Evolutionary conservation across 2,329 filamentous ascomycete genomes (phyloP), one percentile per base, ranked within the genome.

Genomic region (Nothophaeocryptopus gaeumannii): DNA sequence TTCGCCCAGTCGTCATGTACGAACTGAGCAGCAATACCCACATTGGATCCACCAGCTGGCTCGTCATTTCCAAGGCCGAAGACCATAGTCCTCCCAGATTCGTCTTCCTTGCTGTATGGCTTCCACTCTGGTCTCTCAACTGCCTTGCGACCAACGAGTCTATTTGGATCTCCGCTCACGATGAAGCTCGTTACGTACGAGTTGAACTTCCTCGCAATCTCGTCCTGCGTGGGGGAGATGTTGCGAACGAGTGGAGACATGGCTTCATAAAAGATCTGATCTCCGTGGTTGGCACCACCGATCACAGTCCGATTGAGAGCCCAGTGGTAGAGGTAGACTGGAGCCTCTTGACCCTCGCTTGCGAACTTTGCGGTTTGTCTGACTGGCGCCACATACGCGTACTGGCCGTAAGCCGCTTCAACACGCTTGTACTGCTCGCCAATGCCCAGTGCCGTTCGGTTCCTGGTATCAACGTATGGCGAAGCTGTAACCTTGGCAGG

Each of bases 381-480:
- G 0, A 85, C 80, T 0, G 83, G 83, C 15, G 79, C 80, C 40
- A 84, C 78, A 60, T 85, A 85, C 0, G 81, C 82, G 60, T 82
- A 85, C 60, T 85, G 78, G 0, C 75, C 78, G 63, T 86, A 86
- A 0, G 80, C 80, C 8, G 79, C 78, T 58, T 82, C 78, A 2
- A 83, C 68, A 2, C 82, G 74, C 43, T 74, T 73, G 69, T 78
- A 85, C 62, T 84, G 79, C 5, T 70, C 55, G 1, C 80, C 80
- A n/a, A 75, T 67, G 29, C 69, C 67, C 8, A 62, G 69, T 59
- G 35, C 52, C 12, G 52, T 34, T 4, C 54, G 38, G 29, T 59
- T 52, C 12, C 54, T 70, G 51, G 50, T 68, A 39, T 70, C 67
- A 42, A 60, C 54, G 52, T 78, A 81, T 2, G 70, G 67, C 9